A percentile compares a stretch with the other conserved stretches of the same genome.
Evolutionary conservation across 495 filamentous ascomycete genomes (phyloP).

Genomic region (Penicillium lividum): DNA sequence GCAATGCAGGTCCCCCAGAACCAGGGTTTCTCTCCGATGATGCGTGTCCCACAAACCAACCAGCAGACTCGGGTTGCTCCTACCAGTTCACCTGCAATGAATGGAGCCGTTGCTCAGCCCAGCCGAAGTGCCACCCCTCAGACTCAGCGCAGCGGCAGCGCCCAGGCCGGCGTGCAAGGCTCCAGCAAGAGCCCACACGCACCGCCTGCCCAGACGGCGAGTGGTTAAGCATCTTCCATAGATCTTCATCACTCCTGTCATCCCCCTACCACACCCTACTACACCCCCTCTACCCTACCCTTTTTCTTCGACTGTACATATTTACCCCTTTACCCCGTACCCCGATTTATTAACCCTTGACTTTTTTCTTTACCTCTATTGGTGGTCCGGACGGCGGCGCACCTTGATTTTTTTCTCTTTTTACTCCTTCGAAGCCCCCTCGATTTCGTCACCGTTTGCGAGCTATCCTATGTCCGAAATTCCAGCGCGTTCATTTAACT

Average conservation of each 20-base stretch:
- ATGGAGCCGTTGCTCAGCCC: slow-evolving; percentile 39
- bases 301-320: slow-evolving; percentile 43
- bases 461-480: slow-evolving; percentile 15
- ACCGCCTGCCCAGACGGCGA: slow-evolving; percentile 44
- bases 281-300: slow-evolving; percentile 9
- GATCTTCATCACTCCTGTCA: neutral
- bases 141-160: slow-evolving; percentile 49
- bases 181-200: slow-evolving; percentile 48
- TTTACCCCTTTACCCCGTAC: slow-evolving; percentile 24
- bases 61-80: slow-evolving; percentile 45
- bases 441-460: slow-evolving; percentile 15
- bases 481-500: slow-evolving; percentile 21
- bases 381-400: slow-evolving; percentile 25
- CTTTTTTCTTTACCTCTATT: slow-evolving; percentile 10
- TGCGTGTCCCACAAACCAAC: slow-evolving; percentile 64
- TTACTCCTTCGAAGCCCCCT: slow-evolving; percentile 14
- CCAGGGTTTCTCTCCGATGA: slow-evolving; percentile 72
- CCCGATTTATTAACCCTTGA: slow-evolving; percentile 26
- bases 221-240: slow-evolving; percentile 22
- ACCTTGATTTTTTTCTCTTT: slow-evolving; percentile 18
- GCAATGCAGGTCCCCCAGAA: slow-evolving; percentile 51
- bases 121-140: slow-evolving; percentile 54
- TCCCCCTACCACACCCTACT: neutral
- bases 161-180: slow-evolving; percentile 40
- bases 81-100: slow-evolving; percentile 43